phyloP scores from a whole-genome alignment of 345 rosid genomes.

The Barbarea vulgaris region DNA sequence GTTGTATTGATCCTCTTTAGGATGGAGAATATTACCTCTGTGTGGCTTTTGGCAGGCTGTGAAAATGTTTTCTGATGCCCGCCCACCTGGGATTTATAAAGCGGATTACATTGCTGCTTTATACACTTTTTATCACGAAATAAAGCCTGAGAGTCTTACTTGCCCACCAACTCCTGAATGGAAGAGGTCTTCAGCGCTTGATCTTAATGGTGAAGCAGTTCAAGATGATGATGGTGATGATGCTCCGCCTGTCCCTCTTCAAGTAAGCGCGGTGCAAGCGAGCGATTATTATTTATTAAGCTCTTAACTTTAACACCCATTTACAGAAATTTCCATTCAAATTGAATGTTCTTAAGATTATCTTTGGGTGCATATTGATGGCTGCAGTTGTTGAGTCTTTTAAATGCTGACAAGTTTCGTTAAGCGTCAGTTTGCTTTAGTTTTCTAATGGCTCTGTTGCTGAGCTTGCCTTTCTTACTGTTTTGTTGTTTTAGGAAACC shows the following conservation, averaged over 20 bases:
- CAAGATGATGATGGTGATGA: slow-evolving; percentile 37
- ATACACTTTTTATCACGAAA: slow-evolving; percentile 83
- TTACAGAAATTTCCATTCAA: background rate
- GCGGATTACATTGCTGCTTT: slow-evolving; percentile 80
- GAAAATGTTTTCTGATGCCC: slow-evolving; percentile 70
- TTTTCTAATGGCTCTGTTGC: background rate
- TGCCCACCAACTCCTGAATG: slow-evolving; percentile 97
- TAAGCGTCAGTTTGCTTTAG: slow-evolving; percentile 3
- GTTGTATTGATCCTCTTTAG: background rate
- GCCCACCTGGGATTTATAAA: slow-evolving; percentile 98
- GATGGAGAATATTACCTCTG: slow-evolving; percentile 5
- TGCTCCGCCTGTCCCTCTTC: slow-evolving; percentile 22
- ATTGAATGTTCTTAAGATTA: slow-evolving; percentile 5
- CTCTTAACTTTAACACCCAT: background rate
- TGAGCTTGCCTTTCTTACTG: slow-evolving; percentile 2
- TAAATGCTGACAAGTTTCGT: background rate
- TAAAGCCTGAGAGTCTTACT: slow-evolving; percentile 59
- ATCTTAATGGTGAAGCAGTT: slow-evolving; percentile 87
- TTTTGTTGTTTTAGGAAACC: slow-evolving; percentile 54
- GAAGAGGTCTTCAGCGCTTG: slow-evolving; percentile 85
- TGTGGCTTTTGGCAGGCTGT: slow-evolving; percentile 61
- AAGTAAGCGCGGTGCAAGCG: slow-evolving; percentile 10
- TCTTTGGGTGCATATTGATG: background rate
- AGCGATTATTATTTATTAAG: slow-evolving; percentile 3
- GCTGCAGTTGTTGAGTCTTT: background rate